phyloP scores from a whole-genome alignment of 192 early-diverging fungal species.

The Entrophospora sp. region DNA sequence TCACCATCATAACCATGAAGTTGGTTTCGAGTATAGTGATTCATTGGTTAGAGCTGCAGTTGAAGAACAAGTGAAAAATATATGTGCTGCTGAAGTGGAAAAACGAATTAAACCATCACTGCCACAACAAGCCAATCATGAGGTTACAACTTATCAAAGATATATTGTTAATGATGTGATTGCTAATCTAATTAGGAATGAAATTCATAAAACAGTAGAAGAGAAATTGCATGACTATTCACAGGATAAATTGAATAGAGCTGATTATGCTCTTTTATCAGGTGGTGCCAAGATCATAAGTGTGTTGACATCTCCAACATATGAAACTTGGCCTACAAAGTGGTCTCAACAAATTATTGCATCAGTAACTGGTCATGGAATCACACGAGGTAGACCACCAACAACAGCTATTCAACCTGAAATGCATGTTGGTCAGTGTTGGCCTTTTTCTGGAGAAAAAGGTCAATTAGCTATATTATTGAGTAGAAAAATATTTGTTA shows the following conservation, averaged over 20 bases:
- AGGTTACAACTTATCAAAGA: neutral
- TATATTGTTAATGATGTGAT: neutral
- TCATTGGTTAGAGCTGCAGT: neutral
- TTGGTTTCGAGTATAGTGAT: neutral
- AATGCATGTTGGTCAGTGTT: conserved; percentile 60
- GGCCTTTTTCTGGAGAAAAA: conserved; percentile 54
- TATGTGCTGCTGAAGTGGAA: conserved; percentile 3
- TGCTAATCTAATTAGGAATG: neutral
- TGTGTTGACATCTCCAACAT: conserved; percentile 41
- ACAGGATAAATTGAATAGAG: conserved; percentile 41
- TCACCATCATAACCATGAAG: too few relatives aligned
- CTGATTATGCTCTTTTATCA: conserved; percentile 60
- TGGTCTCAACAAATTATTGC: neutral
- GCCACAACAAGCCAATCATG: too few relatives aligned
- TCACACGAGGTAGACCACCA: neutral
- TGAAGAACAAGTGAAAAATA: neutral
- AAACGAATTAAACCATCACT: neutral
- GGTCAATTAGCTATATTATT: conserved; percentile 57
- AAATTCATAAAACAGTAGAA: conserved; percentile 33
- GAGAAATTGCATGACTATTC: conserved; percentile 49
- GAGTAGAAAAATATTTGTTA: conserved; percentile 42
- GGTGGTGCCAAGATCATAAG: conserved; percentile 56
- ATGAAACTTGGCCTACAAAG: neutral
- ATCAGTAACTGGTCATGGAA: neutral
- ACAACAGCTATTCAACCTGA: conserved; percentile 27